phyloP scores from a whole-genome alignment of 2,329 filamentous ascomycete species.

The Colletotrichum falcatum region DNA sequence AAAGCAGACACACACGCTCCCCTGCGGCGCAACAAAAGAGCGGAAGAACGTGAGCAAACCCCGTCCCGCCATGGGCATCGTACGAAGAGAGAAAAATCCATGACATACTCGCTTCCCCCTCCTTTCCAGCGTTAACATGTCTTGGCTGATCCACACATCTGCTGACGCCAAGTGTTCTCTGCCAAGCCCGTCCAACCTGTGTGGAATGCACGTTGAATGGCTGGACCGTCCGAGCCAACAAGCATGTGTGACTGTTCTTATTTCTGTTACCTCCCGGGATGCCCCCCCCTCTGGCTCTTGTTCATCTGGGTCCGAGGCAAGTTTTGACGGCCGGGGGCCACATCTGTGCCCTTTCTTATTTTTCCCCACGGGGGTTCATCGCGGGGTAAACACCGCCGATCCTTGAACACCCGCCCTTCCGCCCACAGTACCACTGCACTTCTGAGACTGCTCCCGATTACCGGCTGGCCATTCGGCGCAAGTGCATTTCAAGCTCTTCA shows the following conservation, averaged over 20 bases:
- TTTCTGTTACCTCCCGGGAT: not conserved
- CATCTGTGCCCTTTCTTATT: not conserved
- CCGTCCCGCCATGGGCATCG: not conserved
- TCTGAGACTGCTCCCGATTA: not conserved
- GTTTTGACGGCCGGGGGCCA: constrained; percentile 30
- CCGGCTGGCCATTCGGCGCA: constrained; percentile 18
- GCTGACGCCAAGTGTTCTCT: constrained; percentile 39
- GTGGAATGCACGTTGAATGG: not conserved
- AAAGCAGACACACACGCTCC: not conserved
- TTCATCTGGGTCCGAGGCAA: constrained; percentile 15
- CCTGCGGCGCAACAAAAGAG: not conserved
- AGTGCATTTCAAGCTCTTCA: constrained; percentile 28
- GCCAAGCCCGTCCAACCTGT: constrained; percentile 25
- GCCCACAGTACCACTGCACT: not conserved
- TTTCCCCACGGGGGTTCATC: constrained; percentile 38
- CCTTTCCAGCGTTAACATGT: constrained; percentile 11
- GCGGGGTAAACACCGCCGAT: constrained; percentile 36
- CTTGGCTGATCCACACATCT: constrained; percentile 41
- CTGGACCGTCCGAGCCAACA: not conserved
- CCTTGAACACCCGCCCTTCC: constrained; percentile 1
- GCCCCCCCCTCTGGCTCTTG: not conserved
- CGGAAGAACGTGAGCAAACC: not conserved
- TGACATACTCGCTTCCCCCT: not conserved
- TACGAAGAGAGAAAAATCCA: not conserved
- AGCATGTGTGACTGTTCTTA: not conserved